A percentile compares a stretch with the other conserved stretches of the same genome.
Conservation (phyloP, 2,329 filamentous ascomycete genomes). For the Ceratocystis albifundus region DNA sequence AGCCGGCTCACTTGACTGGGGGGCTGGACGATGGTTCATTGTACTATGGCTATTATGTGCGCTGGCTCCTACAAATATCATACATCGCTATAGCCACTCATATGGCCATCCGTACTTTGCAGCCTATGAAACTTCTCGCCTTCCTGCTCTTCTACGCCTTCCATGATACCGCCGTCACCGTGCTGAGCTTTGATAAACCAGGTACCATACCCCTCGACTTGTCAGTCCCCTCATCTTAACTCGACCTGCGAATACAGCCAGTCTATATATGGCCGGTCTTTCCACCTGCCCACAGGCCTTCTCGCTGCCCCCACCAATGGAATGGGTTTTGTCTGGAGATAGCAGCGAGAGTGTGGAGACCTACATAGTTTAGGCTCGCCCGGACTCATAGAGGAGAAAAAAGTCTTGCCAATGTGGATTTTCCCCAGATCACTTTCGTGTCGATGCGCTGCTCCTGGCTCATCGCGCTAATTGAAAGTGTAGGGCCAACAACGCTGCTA, state of each 20-base stretch:
- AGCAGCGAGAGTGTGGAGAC: neutral
- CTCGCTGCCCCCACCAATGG: neutral
- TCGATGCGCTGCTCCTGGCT: neutral
- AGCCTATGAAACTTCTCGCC: neutral
- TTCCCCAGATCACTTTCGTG: slow-evolving; percentile 3
- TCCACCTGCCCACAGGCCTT: neutral
- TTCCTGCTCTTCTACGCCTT: neutral
- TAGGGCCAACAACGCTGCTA: neutral
- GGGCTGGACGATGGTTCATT: too few relatives aligned
- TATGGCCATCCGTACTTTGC: neutral
- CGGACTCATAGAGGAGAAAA: neutral
- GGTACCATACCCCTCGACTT: neutral
- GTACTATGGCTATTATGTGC: too few relatives aligned
- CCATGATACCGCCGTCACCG: neutral
- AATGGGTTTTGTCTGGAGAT: neutral
- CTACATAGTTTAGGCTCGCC: neutral
- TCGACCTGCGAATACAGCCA: neutral
- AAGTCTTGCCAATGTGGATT: slow-evolving; percentile 4
- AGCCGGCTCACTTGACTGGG: too few relatives aligned
- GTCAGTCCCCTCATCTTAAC: neutral
- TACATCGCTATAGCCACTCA: too few relatives aligned
- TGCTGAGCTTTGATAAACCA: neutral
- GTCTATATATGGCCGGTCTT: neutral
- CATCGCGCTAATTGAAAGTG: neutral
- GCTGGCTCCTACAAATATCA: too few relatives aligned